phyloP scores from a whole-genome alignment of 495 filamentous ascomycete genomes.

The Penicillium simplicissimum region DNA sequence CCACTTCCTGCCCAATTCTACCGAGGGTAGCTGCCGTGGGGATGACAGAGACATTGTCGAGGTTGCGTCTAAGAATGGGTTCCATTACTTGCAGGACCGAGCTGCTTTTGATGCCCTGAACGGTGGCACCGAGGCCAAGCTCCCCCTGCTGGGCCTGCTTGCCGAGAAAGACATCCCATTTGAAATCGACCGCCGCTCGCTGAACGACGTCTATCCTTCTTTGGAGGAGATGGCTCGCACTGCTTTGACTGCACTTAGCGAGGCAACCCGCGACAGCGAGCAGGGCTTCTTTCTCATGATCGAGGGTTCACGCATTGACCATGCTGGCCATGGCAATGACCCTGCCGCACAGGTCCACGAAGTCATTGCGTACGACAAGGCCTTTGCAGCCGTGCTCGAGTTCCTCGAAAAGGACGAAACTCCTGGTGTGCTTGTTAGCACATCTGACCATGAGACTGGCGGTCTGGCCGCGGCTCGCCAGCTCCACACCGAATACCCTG shows the following conservation, averaged over 20 bases:
- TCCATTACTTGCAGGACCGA: constrained; percentile 71
- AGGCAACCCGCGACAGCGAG: constrained; percentile 82
- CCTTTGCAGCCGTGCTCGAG: constrained; percentile 78
- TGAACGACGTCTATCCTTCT: constrained; percentile 80
- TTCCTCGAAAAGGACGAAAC: constrained; percentile 75
- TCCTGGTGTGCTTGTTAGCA: constrained; percentile 79
- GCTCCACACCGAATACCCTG: constrained; percentile 63
- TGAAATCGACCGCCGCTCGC: constrained; percentile 81
- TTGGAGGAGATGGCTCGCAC: constrained; percentile 88
- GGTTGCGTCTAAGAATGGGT: constrained; percentile 73
- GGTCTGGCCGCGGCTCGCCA: constrained; percentile 80
- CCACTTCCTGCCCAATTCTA: constrained; percentile 84
- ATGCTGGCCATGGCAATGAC: constrained; percentile 93
- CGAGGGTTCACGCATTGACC: constrained; percentile 93
- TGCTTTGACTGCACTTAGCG: constrained; percentile 73
- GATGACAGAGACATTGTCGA: constrained; percentile 71
- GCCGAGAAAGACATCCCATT: constrained; percentile 83
- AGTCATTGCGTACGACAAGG: constrained; percentile 86
- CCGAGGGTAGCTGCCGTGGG: constrained; percentile 70
- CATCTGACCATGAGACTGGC: constrained; percentile 95
- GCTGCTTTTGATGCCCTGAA: constrained; percentile 75
- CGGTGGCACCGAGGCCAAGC: constrained; percentile 65
- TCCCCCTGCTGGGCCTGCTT: constrained; percentile 87
- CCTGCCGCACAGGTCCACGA: constrained; percentile 94
- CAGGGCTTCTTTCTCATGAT: constrained; percentile 99